phyloP scores from a whole-genome alignment of 1,284 basidiomycete genomes.

The Pyrrhoderma noxium region DNA sequence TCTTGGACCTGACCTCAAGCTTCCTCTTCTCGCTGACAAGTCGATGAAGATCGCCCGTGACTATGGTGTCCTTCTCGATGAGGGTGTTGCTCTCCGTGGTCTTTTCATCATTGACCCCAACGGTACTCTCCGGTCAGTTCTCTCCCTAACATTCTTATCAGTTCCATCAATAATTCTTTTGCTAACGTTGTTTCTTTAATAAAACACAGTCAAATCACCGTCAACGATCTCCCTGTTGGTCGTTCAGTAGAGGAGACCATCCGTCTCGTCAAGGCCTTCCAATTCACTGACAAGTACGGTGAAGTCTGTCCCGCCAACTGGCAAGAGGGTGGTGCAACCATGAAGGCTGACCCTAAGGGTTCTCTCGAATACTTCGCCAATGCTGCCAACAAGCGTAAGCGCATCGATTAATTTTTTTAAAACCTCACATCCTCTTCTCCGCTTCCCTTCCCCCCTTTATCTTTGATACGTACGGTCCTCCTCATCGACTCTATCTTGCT shows the following conservation, averaged over 20 bases:
- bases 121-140: conserved; percentile 58
- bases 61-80: conserved; percentile 80
- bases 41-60: conserved; percentile 64
- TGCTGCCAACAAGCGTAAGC: conserved; percentile 17
- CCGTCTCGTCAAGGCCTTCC: conserved; percentile 86
- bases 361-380: conserved; percentile 69
- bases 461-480: neutral
- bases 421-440: conserved; percentile 5
- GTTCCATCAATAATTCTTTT: too few species aligned
- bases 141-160: too few species aligned
- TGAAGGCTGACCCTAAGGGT: conserved; percentile 67
- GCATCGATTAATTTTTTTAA: conserved; percentile 12
- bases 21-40: conserved; percentile 71
- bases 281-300: conserved; percentile 82
- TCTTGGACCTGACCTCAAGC: conserved; percentile 78
- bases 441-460: conserved; percentile 6
- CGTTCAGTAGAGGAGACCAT: conserved; percentile 87
- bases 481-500: neutral
- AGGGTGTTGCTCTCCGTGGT: conserved; percentile 79
- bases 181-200: too few species aligned
- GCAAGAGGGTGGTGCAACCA: conserved; percentile 68
- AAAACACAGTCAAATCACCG: conserved; percentile 60
- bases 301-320: conserved; percentile 90
- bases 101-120: conserved; percentile 88
- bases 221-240: conserved; percentile 88